Base-by-base conservation (phyloP, 805 yeast species). In the Dipodascus geniculatus region DNA sequence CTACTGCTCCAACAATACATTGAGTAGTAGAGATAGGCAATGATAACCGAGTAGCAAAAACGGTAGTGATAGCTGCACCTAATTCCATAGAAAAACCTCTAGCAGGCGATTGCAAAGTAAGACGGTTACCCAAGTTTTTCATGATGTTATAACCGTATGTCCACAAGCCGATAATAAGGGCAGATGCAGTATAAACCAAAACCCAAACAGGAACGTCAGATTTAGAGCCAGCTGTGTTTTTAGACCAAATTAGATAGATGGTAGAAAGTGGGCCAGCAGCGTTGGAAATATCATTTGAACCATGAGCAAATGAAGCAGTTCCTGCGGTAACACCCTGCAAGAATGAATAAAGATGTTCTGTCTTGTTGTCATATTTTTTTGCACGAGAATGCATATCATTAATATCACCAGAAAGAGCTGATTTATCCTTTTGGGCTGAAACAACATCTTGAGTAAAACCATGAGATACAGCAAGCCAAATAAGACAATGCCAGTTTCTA, bases 301-400 rank as follows among this genome's bases (percentile, higher is more conserved):
- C 91, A 63, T 84, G 91, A 4, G 90, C 87, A 67, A 85, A 83
- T 1, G 90, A 83, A 83, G 83, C 83, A 51, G 88, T 83, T 59
- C 81, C 77, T 16, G 91, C 90, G 47, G 90, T 83, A 57, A 83
- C 68, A 52, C 80, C 82, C 68, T 84, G 91, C 53, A 83, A 70
- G 57, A 83, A 71, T 2, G 90, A 79, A 65, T 78, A 84, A 58
- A 84, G 67, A 65, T 75, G 81, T 69, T 84, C 91, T 55, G 81
- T 71, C 66, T 81, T 80, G 76, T 79, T 81, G 65, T 83, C 86
- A 68, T 84, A 84, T 62, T 75, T 79, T 66, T 80, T 81, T 55
- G 88, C 80, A 55, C 71, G 71, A 28, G 71, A 58, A 65, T 82
- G 86, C 75, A 82, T 72, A 22, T 61, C 67, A 49, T 69, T 67